Percentiles rank a stretch among this genome's conserved stretches.
These are phyloP conservation scores for Incumbomyces lentus DNA, from an alignment of 2,329 filamentous ascomycete species.

Conservation along the genomic window DNA sequence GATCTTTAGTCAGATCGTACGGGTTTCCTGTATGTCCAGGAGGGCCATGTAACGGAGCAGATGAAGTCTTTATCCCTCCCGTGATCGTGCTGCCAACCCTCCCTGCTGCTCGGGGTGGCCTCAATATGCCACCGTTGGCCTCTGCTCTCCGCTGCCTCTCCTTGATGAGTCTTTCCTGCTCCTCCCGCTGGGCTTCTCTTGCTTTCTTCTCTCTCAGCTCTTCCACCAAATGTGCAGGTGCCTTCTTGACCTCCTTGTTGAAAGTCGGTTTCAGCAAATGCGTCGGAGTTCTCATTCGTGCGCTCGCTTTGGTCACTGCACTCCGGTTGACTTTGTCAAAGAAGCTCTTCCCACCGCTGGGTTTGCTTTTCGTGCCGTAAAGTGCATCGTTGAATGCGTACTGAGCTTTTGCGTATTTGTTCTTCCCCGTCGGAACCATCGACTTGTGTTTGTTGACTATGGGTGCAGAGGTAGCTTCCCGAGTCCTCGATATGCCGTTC, in stretches of 20 bases:
- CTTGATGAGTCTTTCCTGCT: not conserved
- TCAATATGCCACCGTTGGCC: not conserved
- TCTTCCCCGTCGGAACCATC: slow-evolving; percentile 32
- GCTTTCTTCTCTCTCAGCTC: slow-evolving; percentile 15
- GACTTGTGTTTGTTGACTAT: slow-evolving; percentile 42
- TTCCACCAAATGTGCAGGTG: slow-evolving; percentile 33
- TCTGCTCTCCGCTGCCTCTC: too few species aligned
- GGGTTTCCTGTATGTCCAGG: not conserved
- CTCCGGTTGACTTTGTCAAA: slow-evolving; percentile 48
- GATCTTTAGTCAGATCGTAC: slow-evolving; percentile 21
- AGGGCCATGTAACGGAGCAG: slow-evolving; percentile 11
- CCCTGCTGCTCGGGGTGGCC: not conserved
- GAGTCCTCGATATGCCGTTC: slow-evolving; percentile 47
- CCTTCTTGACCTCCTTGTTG: slow-evolving; percentile 28
- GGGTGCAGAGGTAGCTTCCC: slow-evolving; percentile 44
- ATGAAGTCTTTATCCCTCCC: not conserved
- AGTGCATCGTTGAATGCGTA: slow-evolving; percentile 8
- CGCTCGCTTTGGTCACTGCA: slow-evolving; percentile 31
- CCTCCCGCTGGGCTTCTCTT: not conserved
- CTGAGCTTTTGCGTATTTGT: not conserved
- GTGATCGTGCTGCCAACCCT: not conserved
- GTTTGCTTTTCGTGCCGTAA: slow-evolving; percentile 13
- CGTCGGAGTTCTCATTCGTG: slow-evolving; percentile 28
- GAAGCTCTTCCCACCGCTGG: slow-evolving; percentile 26
- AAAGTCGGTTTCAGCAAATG: slow-evolving; percentile 30